phyloP scores from a whole-genome alignment of 116 monocot species.

The Trichopus zeylanicus region DNA sequence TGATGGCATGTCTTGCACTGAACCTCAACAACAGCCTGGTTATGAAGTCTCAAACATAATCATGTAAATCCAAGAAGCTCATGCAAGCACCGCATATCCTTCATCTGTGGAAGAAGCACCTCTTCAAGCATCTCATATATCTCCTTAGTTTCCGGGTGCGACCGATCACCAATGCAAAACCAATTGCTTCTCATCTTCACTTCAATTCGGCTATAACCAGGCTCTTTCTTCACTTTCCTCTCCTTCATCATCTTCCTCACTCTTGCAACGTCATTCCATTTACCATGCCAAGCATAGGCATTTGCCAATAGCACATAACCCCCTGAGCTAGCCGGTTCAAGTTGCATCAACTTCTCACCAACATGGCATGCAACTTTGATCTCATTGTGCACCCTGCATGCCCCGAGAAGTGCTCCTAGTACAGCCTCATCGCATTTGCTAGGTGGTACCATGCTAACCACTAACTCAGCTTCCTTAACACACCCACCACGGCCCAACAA shows the following conservation, averaged over 20 bases:
- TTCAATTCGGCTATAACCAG: conserved; percentile 39
- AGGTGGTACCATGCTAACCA: conserved; percentile 12
- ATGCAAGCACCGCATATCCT: too few species aligned
- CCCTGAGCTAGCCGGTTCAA: conserved; percentile 16
- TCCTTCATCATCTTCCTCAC: conserved; percentile 41
- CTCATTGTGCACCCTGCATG: conserved; percentile 26
- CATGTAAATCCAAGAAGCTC: too few species aligned
- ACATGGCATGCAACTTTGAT: conserved; percentile 14
- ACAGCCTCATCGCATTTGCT: conserved; percentile 21
- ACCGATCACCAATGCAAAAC: conserved; percentile 27
- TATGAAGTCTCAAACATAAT: too few species aligned
- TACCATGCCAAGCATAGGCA: conserved; percentile 22
- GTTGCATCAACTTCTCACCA: conserved; percentile 31
- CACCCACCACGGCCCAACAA: conserved; percentile 29
- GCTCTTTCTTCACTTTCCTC: conserved; percentile 30
- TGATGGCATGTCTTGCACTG: too few species aligned
- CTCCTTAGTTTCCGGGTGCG: conserved; percentile 20
- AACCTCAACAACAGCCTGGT: too few species aligned
- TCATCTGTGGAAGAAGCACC: conserved; percentile 39
- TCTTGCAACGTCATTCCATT: conserved; percentile 24
- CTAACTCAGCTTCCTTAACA: conserved; percentile 20
- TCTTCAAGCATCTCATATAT: conserved; percentile 38
- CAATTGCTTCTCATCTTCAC: conserved; percentile 27
- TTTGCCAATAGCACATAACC: conserved; percentile 28
- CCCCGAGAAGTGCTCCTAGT: conserved; percentile 29